Evolutionary conservation across 768 basidiomycete genomes (phyloP), one percentile per base, ranked within the genome.

Genomic region (Boletus subcaerulescens): DNA sequence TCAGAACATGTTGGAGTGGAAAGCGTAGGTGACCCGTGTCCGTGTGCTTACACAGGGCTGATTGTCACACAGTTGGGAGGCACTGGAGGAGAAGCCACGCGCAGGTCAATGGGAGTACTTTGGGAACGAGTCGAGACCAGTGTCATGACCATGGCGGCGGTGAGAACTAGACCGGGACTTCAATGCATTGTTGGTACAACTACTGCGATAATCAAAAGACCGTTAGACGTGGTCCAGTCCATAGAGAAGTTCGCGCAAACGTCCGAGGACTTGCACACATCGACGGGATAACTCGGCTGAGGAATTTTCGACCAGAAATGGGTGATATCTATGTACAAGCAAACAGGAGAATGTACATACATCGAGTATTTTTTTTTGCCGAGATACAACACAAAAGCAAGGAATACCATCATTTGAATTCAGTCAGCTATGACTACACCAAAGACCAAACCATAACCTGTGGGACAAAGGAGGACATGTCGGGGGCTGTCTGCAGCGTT

Each of bases 1-100:
- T 5, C 76, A 76, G 32, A 90, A 90, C 73, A 90, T 97, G 87
- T 66, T 87, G n/a, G 88, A 94, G 67, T 98, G 93, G 93, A 96
- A 95, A 76, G 83, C 90, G 95, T 98, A 71, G 71, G 93, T 87
- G 50, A 50, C 29, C 46, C 40, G 9, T 58, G 5, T 45, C 31
- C 13, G 12, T 46, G 39, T 36, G 51, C 55, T 35, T 40, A 35
- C 32, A 46, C 14, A 32, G 41, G 40, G 54, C 49, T 58, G 42
- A 60, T 31, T 32, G 5, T 58, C 4, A 20, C 55, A 43, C 61
- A 93, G 95, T 38, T 97, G 93, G 93, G 94, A 96, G 69, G 79
- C 90, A 15, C 74, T 97, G 58, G 87, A 87, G 66, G 88, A 92
- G 69, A 86, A 84, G 55, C 83, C 92, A 22, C 83, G 84, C 56